Conservation (phyloP, 2,329 filamentous ascomycete genomes). For the Alternaria hordeiaustralica region DNA sequence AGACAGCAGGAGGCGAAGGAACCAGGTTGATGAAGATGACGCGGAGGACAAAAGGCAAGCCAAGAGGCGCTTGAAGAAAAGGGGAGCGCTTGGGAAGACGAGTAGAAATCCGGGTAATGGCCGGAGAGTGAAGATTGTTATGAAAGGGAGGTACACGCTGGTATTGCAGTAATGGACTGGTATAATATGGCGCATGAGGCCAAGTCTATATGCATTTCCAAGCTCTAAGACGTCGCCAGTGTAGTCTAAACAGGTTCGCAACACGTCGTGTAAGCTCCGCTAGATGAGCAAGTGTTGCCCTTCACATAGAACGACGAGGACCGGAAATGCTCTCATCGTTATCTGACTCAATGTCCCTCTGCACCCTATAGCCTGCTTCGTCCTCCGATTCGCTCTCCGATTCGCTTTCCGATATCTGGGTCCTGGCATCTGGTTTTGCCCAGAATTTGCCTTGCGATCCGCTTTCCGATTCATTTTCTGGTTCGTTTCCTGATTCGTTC, state of each 20-base stretch:
- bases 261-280: not conserved
- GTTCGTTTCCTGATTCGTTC: not conserved
- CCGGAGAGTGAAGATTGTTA: not conserved
- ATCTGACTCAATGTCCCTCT: not conserved
- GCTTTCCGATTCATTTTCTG: not conserved
- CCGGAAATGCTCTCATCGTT: not conserved
- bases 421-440: not conserved
- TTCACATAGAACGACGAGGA: not conserved
- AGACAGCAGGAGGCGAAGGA: not conserved
- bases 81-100: not conserved
- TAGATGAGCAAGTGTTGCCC: not conserved
- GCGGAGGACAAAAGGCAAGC: not conserved
- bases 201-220: not conserved
- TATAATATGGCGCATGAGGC: not conserved
- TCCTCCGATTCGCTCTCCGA: not conserved
- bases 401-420: not conserved
- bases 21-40: not conserved
- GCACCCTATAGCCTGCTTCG: not conserved
- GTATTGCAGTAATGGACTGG: not conserved
- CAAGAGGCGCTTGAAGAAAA: not conserved
- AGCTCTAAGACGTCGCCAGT: not conserved
- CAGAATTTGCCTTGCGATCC: not conserved
- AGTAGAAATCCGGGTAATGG: not conserved
- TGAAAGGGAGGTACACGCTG: conserved; percentile 6
- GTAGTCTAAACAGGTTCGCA: not conserved